phyloP scores from a whole-genome alignment of 345 rosid species.

The Lumnitzera littorea region DNA sequence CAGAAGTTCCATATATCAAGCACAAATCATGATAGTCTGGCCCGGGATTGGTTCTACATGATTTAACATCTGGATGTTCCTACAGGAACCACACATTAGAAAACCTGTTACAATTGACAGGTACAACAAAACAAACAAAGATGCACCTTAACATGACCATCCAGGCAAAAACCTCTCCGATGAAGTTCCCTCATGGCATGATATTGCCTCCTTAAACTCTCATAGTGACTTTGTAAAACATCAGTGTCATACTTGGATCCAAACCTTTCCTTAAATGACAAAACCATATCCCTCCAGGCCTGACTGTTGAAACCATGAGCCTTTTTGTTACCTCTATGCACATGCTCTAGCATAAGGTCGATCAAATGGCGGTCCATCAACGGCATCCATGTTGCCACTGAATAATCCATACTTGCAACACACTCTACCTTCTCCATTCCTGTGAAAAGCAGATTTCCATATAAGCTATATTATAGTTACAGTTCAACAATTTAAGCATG shows the following conservation, averaged over 20 bases:
- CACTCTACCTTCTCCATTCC: too few relatives aligned
- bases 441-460: too few relatives aligned
- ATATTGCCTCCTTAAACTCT: background rate
- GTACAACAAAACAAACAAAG: background rate
- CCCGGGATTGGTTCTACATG: background rate
- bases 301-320: conserved; percentile 1
- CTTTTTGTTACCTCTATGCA: conserved; percentile 1
- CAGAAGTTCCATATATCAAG: conserved; percentile 40
- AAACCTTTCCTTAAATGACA: background rate
- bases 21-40: background rate
- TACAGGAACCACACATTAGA: background rate
- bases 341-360: conserved; percentile 4
- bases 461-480: too few relatives aligned
- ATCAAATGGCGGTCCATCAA: background rate
- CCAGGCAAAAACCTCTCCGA: background rate
- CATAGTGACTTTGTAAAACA: background rate
- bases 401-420: background rate
- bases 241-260: background rate
- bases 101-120: background rate
- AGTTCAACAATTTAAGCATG: too few relatives aligned
- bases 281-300: conserved; percentile 2
- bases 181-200: background rate
- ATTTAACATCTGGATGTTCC: conserved; percentile 4
- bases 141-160: conserved; percentile 2
- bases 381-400: conserved; percentile 2